Conservation (phyloP, 345 rosid genomes). For the Lenwebbia sp. region DNA sequence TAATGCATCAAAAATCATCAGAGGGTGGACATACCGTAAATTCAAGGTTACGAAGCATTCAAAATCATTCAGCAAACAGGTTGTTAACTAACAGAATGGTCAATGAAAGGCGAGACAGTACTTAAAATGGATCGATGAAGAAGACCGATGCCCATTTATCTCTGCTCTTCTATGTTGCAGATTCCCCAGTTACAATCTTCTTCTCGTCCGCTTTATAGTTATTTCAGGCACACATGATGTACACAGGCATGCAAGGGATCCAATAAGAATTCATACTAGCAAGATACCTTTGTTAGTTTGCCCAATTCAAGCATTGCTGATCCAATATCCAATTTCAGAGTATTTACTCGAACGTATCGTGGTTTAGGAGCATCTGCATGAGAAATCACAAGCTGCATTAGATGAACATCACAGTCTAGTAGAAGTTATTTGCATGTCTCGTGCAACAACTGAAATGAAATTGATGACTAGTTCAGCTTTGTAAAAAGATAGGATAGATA, state of each 20-base stretch:
- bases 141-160: neutral
- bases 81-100: neutral
- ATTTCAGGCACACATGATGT: neutral
- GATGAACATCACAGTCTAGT: neutral
- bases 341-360: constrained; percentile 80
- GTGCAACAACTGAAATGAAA: neutral
- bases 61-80: neutral
- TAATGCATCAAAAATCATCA: neutral
- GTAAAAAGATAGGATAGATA: neutral
- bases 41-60: neutral
- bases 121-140: neutral
- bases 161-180: neutral
- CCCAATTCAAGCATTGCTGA: constrained; percentile 52
- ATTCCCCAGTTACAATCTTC: neutral
- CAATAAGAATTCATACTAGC: neutral
- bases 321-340: constrained; percentile 61
- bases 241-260: neutral
- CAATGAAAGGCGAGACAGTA: neutral
- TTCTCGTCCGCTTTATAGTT: neutral
- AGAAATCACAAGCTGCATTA: constrained; percentile 3
- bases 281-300: constrained; percentile 43
- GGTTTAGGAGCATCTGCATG: constrained; percentile 56
- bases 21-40: neutral
- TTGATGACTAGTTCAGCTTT: neutral
- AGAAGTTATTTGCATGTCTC: neutral